Evolutionary conservation across 768 basidiomycete species (phyloP), one percentile per base, ranked within the genome.

Genomic region (Mycena latifolia): DNA sequence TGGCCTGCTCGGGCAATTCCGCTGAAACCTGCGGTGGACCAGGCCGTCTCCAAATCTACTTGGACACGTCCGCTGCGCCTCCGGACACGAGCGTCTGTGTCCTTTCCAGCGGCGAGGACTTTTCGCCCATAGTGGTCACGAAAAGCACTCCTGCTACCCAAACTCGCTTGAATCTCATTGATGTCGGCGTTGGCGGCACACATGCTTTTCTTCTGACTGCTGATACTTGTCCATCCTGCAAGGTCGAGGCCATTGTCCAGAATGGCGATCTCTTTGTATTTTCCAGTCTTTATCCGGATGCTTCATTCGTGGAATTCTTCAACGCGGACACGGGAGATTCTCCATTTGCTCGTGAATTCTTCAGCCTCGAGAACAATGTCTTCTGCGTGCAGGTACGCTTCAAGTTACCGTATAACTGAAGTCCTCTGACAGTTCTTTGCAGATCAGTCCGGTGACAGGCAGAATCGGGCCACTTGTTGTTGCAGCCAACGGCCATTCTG

Each of bases 21-120:
- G 71, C 74, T 18, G 81, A 88, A 68, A 66, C 70, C 15, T 87
- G 86, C 66, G 86, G 86, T 20, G 84, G 81, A 3, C 80, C 80
- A 5, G 65, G 77, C 71, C 79, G 74, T 39, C 72, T 86, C 18
- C 79, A 83, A 59, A 70, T 87, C 20, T 87, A 82, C 72, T 82
- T 78, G 77, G 65, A 74, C 57, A 65, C 28, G 22, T 55, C 61
- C 20, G 70, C 70, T 10, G 62, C 73, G 9, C 65, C 74, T 39
- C 57, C 73, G 3, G 43, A 65, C 17, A 57, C 59, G 20, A 71
- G 69, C 52, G 61, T 71, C 62, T 63, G 61, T 29, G 54, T 73
- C 25, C 20, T 51, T 33, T 66, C 67, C 8, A 58, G 41, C 47
- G 61, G 69, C 22, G 72, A 73, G 25, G 68, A 72, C 35, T 71